Conservation (phyloP, 1,284 basidiomycete genomes). For the Cryptococcus sp. region DNA sequence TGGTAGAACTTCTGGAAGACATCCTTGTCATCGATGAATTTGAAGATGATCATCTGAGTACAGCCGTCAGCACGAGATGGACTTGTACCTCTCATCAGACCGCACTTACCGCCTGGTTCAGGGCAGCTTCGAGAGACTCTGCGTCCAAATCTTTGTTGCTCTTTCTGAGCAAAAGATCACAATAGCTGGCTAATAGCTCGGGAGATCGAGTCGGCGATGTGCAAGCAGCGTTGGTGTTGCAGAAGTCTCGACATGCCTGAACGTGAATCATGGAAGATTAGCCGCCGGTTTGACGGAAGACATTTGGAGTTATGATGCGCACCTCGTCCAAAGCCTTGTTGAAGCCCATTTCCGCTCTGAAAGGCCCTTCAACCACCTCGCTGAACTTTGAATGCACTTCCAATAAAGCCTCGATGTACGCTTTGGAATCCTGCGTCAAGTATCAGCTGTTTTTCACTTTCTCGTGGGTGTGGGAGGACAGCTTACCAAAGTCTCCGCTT, state of each 20-base stretch:
- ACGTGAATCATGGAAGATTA: neutral
- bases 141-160: constrained; percentile 90
- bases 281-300: neutral
- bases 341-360: constrained; percentile 92
- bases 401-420: constrained; percentile 89
- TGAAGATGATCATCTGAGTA: constrained; percentile 91
- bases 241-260: constrained; percentile 91
- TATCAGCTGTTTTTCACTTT: constrained; percentile 2
- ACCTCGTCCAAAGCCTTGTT: constrained; percentile 83
- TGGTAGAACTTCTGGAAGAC: constrained; percentile 99
- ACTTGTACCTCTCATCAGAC: neutral
- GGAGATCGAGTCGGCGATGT: constrained; percentile 87
- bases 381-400: constrained; percentile 91
- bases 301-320: constrained; percentile 8
- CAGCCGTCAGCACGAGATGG: neutral
- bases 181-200: constrained; percentile 91
- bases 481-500: constrained; percentile 61
- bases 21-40: constrained; percentile 99
- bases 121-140: constrained; percentile 85
- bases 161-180: constrained; percentile 88
- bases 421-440: constrained; percentile 66
- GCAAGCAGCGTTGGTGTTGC: constrained; percentile 91
- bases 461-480: neutral
- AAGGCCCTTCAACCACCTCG: constrained; percentile 85
- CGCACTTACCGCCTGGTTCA: constrained; percentile 77